Base-by-base conservation (phyloP, 208 protist species). In the Acanthamoeba royreba region DNA sequence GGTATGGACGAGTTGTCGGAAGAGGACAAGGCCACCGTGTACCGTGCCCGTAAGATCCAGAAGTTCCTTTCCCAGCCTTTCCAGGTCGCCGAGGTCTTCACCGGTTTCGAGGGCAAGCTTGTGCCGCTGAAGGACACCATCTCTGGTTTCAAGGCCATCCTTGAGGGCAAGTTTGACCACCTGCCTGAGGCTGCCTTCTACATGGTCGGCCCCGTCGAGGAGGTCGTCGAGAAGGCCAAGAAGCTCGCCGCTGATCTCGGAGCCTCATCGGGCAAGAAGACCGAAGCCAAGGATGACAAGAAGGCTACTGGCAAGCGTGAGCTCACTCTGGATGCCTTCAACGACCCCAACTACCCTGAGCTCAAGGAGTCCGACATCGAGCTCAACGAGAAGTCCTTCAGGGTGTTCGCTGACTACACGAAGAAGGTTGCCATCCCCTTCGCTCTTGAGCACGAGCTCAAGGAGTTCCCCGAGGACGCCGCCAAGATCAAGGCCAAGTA, bases 1-100 rank as follows among this genome's bases (percentile, higher is more conserved):
- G 99, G 99, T 97, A 99, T 99, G 97, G 99, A 99, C 91, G 99
- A 99, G 97, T 96, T 99, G 79, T 98, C 97, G 91, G 99, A 99
- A 97, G 98, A 99, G 79, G 99, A 99, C 97, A 99, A 99, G 97
- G 95, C 99, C 11, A 98, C 98, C 55, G 98, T 99, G 77, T 98
- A 98, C 94, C 98, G 99, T 94, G 98, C 99, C 28, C 98, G 98
- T 95, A 98, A 98, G 96, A 97, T 98, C 61, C 97, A 98, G 97
- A 96, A 97, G 85, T 99, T 99, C 98, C 96, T 99, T 55, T 99
- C 98, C 31, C 99, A 99, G 97, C 99, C 99, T 89, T 99, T 99
- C 98, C 95, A 98, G 94, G 98, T 99, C 35, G 98, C 99, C 47
- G 98, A 99, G 96, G 98, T 99, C 61, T 99, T 99, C 98, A 99